Base-by-base conservation (phyloP, 306 rosid genomes). In the Acacia crassicarpa region DNA sequence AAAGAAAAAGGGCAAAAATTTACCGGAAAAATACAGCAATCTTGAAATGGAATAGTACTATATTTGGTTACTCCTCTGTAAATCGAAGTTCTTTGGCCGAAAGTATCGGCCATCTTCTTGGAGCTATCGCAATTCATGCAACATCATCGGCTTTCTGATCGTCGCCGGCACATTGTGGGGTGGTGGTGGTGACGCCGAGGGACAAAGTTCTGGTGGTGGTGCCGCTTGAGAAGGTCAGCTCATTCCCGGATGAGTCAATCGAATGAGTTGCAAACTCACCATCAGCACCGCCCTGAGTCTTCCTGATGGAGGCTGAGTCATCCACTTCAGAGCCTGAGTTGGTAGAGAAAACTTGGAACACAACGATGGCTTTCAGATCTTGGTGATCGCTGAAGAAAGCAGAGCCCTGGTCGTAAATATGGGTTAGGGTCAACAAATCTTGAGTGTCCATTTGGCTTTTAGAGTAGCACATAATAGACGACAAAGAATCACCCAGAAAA, bases 61-160 rank as follows among this genome's bases (percentile, higher is more conserved):
- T 78, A 93, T 98, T 92, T 91, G 5, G 99, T 93, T 56, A 95
- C 97, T 0, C 99, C 99, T 89, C 98, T 83, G 91, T 91, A 95
- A 27, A 88, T 89, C 0, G 99, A 95, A 79, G 97, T 93, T 85
- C 97, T 72, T 74, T 90, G 98, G 49, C 94, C 93, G 66, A 86
- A 89, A 17, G 90, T 86, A 46, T 91, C 93, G 9, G 89, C 83
- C 5, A 86, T 74, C 67, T 80, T 91, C 87, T 90, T 89, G 0
- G 85, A 75, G 9, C 74, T n/a, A 69, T 88, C 93, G 4, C 77
- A 38, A 56, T 81, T 87, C 6, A 45, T 90, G 87, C 43, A 38
- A 80, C 90, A 20, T 82, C 4, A 74, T 89, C 3, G 77, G 89
- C 74, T 45, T 85, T 89, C 20, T 35, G 53, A 40, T 69, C 86